phyloP scores from a whole-genome alignment of 345 rosid genomes.

The Microthlaspi erraticum region DNA sequence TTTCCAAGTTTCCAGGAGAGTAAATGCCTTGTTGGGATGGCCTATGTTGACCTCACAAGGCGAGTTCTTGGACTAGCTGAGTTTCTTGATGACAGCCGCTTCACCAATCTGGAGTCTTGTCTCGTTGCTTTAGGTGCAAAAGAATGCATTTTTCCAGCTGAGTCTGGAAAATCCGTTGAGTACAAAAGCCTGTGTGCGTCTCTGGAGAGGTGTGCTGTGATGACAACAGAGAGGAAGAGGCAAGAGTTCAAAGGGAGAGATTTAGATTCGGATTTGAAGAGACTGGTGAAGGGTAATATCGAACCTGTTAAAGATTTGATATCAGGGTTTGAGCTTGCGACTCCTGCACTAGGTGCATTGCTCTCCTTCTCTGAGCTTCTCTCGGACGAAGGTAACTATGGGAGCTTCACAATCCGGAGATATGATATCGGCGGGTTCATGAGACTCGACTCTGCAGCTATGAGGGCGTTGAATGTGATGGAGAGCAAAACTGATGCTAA shows the following conservation, averaged over 20 bases:
- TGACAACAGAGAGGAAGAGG: slow-evolving; percentile 91
- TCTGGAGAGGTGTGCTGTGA: slow-evolving; percentile 72
- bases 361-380: slow-evolving; percentile 84
- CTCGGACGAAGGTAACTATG: slow-evolving; percentile 82
- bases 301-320: slow-evolving; percentile 87
- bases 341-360: slow-evolving; percentile 85
- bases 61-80: slow-evolving; percentile 84
- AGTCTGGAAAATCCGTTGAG: slow-evolving; percentile 64
- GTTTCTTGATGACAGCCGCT: slow-evolving; percentile 93
- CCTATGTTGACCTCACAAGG: slow-evolving; percentile 84
- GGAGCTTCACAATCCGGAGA: slow-evolving; percentile 64
- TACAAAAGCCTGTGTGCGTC: slow-evolving; percentile 65
- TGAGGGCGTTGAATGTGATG: slow-evolving; percentile 93
- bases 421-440: slow-evolving; percentile 75
- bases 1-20: slow-evolving; percentile 66
- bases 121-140: slow-evolving; percentile 93
- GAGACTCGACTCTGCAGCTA: slow-evolving; percentile 94
- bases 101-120: slow-evolving; percentile 89
- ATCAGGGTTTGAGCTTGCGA: slow-evolving; percentile 82
- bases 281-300: slow-evolving; percentile 82
- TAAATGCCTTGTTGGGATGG: slow-evolving; percentile 74
- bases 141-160: slow-evolving; percentile 89
- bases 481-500: slow-evolving; percentile 96
- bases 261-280: slow-evolving; percentile 82
- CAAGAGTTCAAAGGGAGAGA: slow-evolving; percentile 88